Evolutionary conservation across 768 basidiomycete species (phyloP).

Genomic region (Amyloporia xantha): DNA sequence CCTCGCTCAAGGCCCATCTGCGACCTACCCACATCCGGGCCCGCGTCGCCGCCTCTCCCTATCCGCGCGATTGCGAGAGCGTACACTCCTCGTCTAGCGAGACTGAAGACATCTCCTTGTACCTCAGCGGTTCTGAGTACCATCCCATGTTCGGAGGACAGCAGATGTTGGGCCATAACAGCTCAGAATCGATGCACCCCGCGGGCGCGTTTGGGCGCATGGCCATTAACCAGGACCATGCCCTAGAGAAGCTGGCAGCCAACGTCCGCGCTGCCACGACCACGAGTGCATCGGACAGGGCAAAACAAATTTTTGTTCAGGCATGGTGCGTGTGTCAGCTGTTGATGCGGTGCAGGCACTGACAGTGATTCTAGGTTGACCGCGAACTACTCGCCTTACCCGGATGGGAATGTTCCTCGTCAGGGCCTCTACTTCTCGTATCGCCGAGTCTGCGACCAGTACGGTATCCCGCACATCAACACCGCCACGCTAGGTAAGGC

Average conservation of each 20-base stretch:
- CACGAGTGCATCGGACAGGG: slow-evolving; percentile 84
- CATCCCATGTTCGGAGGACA: slow-evolving; percentile 52
- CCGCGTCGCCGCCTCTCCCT: slow-evolving; percentile 75
- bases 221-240: slow-evolving; percentile 70
- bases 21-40: slow-evolving; percentile 74
- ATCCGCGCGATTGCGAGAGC: slow-evolving; percentile 79
- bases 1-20: slow-evolving; percentile 70
- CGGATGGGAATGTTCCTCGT: slow-evolving; percentile 88
- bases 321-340: slow-evolving; percentile 60
- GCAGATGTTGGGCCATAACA: slow-evolving; percentile 25
- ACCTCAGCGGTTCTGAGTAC: slow-evolving; percentile 56
- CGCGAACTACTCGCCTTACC: slow-evolving; percentile 85
- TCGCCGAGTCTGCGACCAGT: slow-evolving; percentile 84
- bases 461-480: slow-evolving; percentile 91
- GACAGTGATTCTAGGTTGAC: slow-evolving; percentile 51
- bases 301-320: slow-evolving; percentile 90
- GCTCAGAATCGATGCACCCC: slow-evolving; percentile 48
- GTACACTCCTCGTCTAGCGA: slow-evolving; percentile 85
- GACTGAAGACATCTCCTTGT: slow-evolving; percentile 84
- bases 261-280: slow-evolving; percentile 87
- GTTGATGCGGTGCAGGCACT: slow-evolving; percentile 5
- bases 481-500: slow-evolving; percentile 94
- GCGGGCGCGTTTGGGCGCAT: slow-evolving; percentile 73
- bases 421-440: slow-evolving; percentile 95
- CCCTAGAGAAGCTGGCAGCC: slow-evolving; percentile 78